Evolutionary conservation across 371 early-diverging fungal genomes (phyloP).

Genomic region (Dinochytrium kinnereticum): DNA sequence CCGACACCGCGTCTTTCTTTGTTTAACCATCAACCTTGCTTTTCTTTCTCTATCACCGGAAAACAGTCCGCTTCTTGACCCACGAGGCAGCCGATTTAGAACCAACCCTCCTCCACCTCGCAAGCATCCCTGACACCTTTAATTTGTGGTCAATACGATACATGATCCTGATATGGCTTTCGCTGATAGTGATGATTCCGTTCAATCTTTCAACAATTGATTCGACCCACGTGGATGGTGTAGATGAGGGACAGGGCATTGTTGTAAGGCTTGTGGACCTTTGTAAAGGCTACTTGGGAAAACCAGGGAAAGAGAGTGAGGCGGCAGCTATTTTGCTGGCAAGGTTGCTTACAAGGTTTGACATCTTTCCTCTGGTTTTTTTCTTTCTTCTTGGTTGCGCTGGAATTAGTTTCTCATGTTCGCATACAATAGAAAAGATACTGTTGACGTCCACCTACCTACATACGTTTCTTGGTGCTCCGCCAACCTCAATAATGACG

Average conservation of each 20-base stretch:
- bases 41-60: too few relatives aligned
- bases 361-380: not conserved
- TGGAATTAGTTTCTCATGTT: too few relatives aligned
- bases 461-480: slow-evolving; percentile 66
- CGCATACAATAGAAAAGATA: slow-evolving; percentile 34
- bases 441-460: slow-evolving; percentile 52
- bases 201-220: slow-evolving; percentile 89
- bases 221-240: slow-evolving; percentile 45
- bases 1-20: not conserved
- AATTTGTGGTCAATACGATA: slow-evolving; percentile 77
- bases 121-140: slow-evolving; percentile 24
- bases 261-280: slow-evolving; percentile 40
- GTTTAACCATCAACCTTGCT: not conserved
- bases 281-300: slow-evolving; percentile 52
- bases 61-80: slow-evolving; percentile 81
- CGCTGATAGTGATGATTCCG: slow-evolving; percentile 88
- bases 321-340: slow-evolving; percentile 82
- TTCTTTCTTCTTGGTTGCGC: too few relatives aligned
- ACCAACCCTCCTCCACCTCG: slow-evolving; percentile 70
- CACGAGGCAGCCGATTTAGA: slow-evolving; percentile 91
- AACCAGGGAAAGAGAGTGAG: slow-evolving; percentile 84
- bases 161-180: slow-evolving; percentile 83
- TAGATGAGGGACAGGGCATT: slow-evolving; percentile 12
- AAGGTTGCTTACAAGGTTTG: slow-evolving; percentile 75
- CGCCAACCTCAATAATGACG: slow-evolving; percentile 25